Conservation (phyloP, 768 basidiomycete genomes). For the Leccinum arenicola region DNA sequence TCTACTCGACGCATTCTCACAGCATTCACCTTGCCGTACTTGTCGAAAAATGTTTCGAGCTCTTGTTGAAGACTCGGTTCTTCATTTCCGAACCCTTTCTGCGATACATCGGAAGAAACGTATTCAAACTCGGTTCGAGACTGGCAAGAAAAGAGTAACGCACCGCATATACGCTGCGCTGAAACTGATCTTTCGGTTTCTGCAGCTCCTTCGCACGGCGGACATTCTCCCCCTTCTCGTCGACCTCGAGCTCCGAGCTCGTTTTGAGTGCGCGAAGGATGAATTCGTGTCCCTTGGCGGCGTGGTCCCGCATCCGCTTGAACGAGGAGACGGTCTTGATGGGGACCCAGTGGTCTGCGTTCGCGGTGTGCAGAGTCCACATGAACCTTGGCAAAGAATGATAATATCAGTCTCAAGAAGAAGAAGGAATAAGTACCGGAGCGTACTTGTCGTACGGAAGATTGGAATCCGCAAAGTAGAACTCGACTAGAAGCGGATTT, state of each 20-base stretch:
- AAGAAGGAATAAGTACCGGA: neutral
- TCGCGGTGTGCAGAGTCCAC: constrained; percentile 86
- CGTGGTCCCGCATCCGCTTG: constrained; percentile 87
- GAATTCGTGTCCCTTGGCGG: constrained; percentile 60
- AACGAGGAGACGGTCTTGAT: constrained; percentile 86
- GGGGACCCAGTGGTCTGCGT: constrained; percentile 86
- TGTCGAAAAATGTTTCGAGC: constrained; percentile 76
- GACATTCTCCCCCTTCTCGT: constrained; percentile 68
- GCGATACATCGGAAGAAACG: constrained; percentile 2
- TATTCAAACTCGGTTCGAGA: neutral
- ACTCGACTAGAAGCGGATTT: constrained; percentile 61
- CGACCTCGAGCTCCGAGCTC: constrained; percentile 64
- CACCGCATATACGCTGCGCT: constrained; percentile 87
- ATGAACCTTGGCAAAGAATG: constrained; percentile 62
- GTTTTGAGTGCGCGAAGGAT: constrained; percentile 62
- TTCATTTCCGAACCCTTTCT: constrained; percentile 89
- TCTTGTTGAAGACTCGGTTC: constrained; percentile 61
- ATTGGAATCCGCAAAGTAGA: constrained; percentile 97
- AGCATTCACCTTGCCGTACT: constrained; percentile 75
- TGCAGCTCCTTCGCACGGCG: constrained; percentile 73
- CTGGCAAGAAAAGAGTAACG: constrained; percentile 34
- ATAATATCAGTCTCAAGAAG: neutral
- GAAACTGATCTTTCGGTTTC: constrained; percentile 74
- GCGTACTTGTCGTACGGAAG: constrained; percentile 83
- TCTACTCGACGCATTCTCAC: constrained; percentile 85